phyloP scores from a whole-genome alignment of 345 rosid genomes.

The Eucalyptus globulus region DNA sequence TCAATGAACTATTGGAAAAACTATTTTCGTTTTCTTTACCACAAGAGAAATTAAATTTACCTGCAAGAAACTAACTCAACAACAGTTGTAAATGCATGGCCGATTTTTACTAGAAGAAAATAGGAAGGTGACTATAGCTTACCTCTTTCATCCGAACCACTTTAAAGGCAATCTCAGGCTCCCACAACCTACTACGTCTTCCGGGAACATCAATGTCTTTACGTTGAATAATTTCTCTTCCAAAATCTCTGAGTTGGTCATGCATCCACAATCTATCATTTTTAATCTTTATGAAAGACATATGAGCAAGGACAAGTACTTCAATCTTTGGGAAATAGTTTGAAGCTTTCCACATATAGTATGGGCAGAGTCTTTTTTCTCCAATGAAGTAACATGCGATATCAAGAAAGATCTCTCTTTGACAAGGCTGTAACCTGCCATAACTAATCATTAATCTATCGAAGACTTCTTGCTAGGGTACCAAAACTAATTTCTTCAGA shows the following conservation, averaged over 20 bases:
- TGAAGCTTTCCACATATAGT: background rate
- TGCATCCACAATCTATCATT: background rate
- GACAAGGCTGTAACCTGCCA: background rate
- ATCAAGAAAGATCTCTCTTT: background rate
- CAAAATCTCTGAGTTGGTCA: background rate
- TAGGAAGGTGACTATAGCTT: background rate
- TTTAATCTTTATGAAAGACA: background rate
- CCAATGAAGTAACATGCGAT: background rate
- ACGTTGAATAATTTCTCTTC: background rate
- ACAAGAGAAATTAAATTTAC: background rate
- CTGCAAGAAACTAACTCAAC: background rate
- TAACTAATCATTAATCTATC: background rate
- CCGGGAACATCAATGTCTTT: background rate
- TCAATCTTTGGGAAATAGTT: background rate
- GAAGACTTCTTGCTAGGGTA: background rate
- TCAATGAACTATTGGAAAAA: background rate
- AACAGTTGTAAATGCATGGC: background rate
- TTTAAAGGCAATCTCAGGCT: background rate
- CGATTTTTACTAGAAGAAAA: background rate
- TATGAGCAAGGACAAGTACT: background rate
- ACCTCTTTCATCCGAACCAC: background rate
- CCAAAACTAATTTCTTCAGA: no score
- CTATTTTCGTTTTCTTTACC: background rate
- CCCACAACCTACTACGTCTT: background rate
- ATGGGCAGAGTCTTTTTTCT: background rate